Evolutionary conservation across 2,329 filamentous ascomycete genomes (phyloP).

Genomic region (Mycocentrospora acerina): DNA sequence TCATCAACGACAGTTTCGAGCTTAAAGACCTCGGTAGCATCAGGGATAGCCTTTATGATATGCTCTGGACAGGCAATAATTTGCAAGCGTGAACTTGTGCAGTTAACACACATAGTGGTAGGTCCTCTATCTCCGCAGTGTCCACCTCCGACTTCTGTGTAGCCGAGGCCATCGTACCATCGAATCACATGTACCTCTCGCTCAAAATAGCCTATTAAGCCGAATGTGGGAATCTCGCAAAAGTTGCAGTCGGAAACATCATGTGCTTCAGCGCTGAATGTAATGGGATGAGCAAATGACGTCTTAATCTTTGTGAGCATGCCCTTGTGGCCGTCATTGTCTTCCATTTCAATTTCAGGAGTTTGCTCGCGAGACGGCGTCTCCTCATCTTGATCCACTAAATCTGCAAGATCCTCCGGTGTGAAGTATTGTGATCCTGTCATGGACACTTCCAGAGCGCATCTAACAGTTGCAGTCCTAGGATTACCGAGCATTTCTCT

Average conservation of each 20-base stretch:
- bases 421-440: constrained; percentile 10
- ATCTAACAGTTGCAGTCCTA: neutral
- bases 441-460: constrained; percentile 6
- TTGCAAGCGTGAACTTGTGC: constrained; percentile 23
- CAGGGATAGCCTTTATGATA: constrained; percentile 6
- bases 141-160: constrained; percentile 43
- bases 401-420: constrained; percentile 15
- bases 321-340: constrained; percentile 27
- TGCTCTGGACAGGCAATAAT: constrained; percentile 24
- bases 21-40: neutral
- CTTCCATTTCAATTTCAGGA: constrained; percentile 28
- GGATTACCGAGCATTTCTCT: constrained; percentile 10
- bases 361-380: constrained; percentile 16
- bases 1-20: constrained; percentile 11
- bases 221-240: constrained; percentile 44
- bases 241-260: constrained; percentile 41
- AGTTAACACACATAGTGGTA: constrained; percentile 30
- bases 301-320: constrained; percentile 37
- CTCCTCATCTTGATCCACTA: constrained; percentile 7
- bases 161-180: constrained; percentile 38
- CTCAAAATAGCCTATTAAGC: constrained; percentile 43
- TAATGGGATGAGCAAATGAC: constrained; percentile 45
- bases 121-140: constrained; percentile 29
- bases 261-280: constrained; percentile 22
- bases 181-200: constrained; percentile 38